Percentiles rank a stretch among this genome's conserved stretches.
These are phyloP conservation scores for Debaryomyces prosopidis DNA, from an alignment of 805 yeast genomes.

Conservation along the genomic window DNA sequence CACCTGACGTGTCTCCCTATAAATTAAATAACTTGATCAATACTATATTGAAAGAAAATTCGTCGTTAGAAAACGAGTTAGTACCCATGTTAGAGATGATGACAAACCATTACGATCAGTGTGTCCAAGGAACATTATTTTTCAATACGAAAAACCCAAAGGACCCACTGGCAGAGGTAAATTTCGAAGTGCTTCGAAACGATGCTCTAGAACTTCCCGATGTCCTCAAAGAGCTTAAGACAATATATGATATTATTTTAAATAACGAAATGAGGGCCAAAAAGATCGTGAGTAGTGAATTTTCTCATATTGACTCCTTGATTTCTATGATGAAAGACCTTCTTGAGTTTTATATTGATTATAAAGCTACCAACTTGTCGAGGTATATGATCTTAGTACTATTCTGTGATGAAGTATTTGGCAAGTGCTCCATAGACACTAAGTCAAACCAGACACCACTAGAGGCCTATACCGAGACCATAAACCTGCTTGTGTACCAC, in stretches of 20 bases:
- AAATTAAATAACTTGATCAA: constrained; percentile 18
- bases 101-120: constrained; percentile 83
- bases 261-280: constrained; percentile 35
- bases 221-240: constrained; percentile 50
- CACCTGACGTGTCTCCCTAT: constrained; percentile 6
- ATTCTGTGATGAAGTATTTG: constrained; percentile 14
- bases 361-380: constrained; percentile 27
- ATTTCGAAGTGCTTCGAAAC: constrained; percentile 45
- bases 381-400: constrained; percentile 20
- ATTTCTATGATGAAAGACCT: constrained; percentile 16
- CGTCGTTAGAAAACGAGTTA: constrained; percentile 62
- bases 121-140: constrained; percentile 48
- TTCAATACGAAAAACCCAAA: constrained; percentile 25
- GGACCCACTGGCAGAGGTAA: constrained; percentile 21
- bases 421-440: constrained; percentile 10
- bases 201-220: constrained; percentile 59
- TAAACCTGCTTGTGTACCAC: constrained; percentile 33
- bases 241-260: constrained; percentile 34
- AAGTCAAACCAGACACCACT: constrained; percentile 12
- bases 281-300: constrained; percentile 17
- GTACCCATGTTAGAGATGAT: constrained; percentile 69
- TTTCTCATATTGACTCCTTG: constrained; percentile 13
- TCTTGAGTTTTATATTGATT: constrained; percentile 16
- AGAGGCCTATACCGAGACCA: constrained; percentile 22
- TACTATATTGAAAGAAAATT: constrained; percentile 40